phyloP scores from a whole-genome alignment of 1,284 basidiomycete species.

The Phellopilus nigrolimitatus region DNA sequence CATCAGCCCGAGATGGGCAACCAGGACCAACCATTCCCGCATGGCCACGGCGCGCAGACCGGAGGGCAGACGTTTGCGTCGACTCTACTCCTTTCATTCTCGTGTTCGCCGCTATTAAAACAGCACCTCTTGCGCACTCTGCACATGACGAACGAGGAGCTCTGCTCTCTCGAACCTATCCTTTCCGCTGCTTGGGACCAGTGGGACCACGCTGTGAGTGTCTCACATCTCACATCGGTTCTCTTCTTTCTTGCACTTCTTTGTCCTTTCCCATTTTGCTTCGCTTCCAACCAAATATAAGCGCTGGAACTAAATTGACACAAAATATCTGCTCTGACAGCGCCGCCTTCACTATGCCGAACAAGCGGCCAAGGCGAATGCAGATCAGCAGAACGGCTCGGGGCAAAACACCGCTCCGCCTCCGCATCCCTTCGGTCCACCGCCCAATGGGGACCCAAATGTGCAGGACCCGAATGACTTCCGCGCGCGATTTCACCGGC shows the following conservation, averaged over 20 bases:
- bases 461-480: slow-evolving; percentile 53
- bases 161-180: slow-evolving; percentile 69
- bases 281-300: no score
- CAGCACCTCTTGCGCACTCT: slow-evolving; percentile 66
- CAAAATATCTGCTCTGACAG: slow-evolving; percentile 38
- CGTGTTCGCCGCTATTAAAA: slow-evolving; percentile 65
- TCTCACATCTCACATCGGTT: slow-evolving; percentile 11
- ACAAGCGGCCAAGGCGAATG: slow-evolving; percentile 41
- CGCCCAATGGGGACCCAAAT: slow-evolving; percentile 23
- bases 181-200: slow-evolving; percentile 79
- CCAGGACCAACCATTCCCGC: slow-evolving; percentile 35
- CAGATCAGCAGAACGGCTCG: slow-evolving; percentile 18
- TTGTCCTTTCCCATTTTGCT: slow-evolving; percentile 9
- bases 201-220: slow-evolving; percentile 69
- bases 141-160: slow-evolving; percentile 69
- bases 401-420: background rate
- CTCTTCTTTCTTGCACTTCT: slow-evolving; percentile 14
- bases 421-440: slow-evolving; percentile 6
- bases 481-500: slow-evolving; percentile 63
- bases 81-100: slow-evolving; percentile 64
- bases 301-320: no score
- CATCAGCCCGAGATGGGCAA: slow-evolving; percentile 25
- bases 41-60: slow-evolving; percentile 29
- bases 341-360: slow-evolving; percentile 63
- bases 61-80: slow-evolving; percentile 71